Evolutionary conservation across 1,284 basidiomycete species (phyloP), one percentile per base, ranked within the genome.

Genomic region (Sphagnurus paluster): DNA sequence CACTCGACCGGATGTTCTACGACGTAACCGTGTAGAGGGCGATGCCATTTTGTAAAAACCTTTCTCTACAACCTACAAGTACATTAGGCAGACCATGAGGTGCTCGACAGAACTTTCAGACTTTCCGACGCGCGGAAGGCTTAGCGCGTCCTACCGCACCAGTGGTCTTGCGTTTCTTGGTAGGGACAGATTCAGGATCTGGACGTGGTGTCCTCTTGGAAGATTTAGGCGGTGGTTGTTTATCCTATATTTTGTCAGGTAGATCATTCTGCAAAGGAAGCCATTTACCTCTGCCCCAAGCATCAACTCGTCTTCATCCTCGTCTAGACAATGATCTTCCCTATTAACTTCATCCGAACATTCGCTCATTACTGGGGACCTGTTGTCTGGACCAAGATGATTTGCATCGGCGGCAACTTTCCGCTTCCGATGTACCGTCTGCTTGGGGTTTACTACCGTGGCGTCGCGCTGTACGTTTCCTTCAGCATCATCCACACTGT

Each of bases 301-400:
- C 69, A 75, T 70, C 23, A 83, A 54, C 53, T 82, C 80, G 49
- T 82, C 79, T 9, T 80, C 77, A 16, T 73, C 80, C 14, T 76
- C 72, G n/a, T 69, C 65, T 21, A 53, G 48, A 5, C 61, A 62
- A 39, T 61, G 41, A 35, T 46, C 42, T 25, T 49, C 34, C 9
- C 53, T 49, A 11, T 50, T 46, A 5, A 49, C 42, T 19, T 44
- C 46, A 23, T 48, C 25, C 16, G 23, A 48, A 17, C 33, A 44
- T n/a, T 50, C 49, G 14, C 42, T 46, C 13, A n/a, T 32, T 28
- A 41, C 26, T 24, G 33, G 17, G 14, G 20, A 1, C 39, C 44
- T 23, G 24, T 62, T 58, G 32, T 57, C 56, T 11, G 50, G 49
- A 3, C 16, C 30, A 42, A 20, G 46, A 40, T 46, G 50, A 23